Base-by-base conservation (phyloP, 805 yeast genomes). In the Brettanomyces sp. region DNA sequence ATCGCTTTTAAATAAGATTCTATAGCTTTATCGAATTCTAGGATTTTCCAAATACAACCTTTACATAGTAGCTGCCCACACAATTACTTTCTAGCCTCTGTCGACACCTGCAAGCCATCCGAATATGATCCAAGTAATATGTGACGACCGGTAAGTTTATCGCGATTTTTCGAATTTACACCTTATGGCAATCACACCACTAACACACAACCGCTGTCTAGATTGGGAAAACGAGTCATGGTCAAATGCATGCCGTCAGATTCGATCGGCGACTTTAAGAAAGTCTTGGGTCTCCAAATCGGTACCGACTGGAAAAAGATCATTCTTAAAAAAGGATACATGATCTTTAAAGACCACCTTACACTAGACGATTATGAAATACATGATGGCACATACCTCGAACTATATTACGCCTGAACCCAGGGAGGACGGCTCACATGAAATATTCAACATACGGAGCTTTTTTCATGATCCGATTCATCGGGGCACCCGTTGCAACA, bases 341-440 rank as follows among this genome's bases (percentile, higher is more conserved):
- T 79, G 52, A 77, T 85, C 0, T 80, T 78, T 62, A 93, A 93
- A 59, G 93, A 91, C 57, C 97, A 90, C 60, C 91, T 91, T 46
- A 74, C 90, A 1, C 69, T 91, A 40, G 96, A 84, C n/a, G 99
- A 91, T 63, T 91, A 93, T 59, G 99, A 91, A 62, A 80, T 91
- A 18, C 95, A 89, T 58, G 82, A 89, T 61, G 95, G 95, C 8
- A 82, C 85, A 49, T 87, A 82, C 62, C 64, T 91, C 52, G 99
- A 91, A 65, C 66, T 91, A 61, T 93, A 87, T 56, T 85, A 85
- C 58, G 68, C 80, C 24, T 83, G 57, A 41, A 18, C 18, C 18
- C 18, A 18, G 18, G 18, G 18, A 18, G 11, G 35, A 32, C n/a
- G 35, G 11, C n/a, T 56, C 53, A 67, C 65, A 68, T 63, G 49